These are phyloP conservation scores for Paraphaeosphaeria minitans DNA, from an alignment of 2,329 filamentous ascomycete genomes.

Conservation along the genomic window DNA sequence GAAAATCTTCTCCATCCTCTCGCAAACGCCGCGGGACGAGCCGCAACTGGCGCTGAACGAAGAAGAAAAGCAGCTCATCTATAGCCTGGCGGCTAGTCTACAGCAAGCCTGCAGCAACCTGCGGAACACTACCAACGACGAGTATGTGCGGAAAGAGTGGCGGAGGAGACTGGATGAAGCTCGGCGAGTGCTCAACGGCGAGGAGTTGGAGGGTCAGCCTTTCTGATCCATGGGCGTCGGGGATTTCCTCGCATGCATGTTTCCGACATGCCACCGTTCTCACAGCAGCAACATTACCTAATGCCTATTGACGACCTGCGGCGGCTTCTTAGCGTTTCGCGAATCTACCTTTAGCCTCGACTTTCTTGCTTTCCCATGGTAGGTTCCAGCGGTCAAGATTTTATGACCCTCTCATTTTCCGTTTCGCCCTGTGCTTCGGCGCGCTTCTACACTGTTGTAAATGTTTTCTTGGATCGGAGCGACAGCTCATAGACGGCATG, in stretches of 20 bases:
- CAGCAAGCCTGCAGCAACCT: constrained; percentile 59
- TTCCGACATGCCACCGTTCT: constrained; percentile 3
- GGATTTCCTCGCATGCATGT: constrained; percentile 6
- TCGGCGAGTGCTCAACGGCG: constrained; percentile 72
- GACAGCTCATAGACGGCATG: constrained; percentile 8
- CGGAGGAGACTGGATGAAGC: constrained; percentile 77
- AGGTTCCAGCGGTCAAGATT: constrained; percentile 6
- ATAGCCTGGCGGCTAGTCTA: constrained; percentile 58
- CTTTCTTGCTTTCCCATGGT: not conserved
- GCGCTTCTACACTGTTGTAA: constrained; percentile 2
- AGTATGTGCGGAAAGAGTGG: constrained; percentile 66
- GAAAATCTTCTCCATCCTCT: constrained; percentile 50
- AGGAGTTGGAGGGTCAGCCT: constrained; percentile 42
- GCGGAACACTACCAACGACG: constrained; percentile 54
- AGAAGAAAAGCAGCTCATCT: constrained; percentile 61
- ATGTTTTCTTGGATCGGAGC: constrained; percentile 10
- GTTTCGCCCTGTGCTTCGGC: not conserved
- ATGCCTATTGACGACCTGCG: constrained; percentile 36
- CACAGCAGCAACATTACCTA: constrained; percentile 24
- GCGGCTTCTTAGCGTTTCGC: constrained; percentile 31
- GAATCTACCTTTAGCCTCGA: constrained; percentile 4
- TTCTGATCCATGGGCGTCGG: constrained; percentile 19
- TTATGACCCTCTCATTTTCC: not conserved
- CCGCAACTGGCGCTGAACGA: constrained; percentile 52
- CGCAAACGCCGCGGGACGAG: constrained; percentile 41